These are phyloP conservation scores for Silene coronaria DNA, from an alignment of 179 eudicot species.

Conservation along the genomic window DNA sequence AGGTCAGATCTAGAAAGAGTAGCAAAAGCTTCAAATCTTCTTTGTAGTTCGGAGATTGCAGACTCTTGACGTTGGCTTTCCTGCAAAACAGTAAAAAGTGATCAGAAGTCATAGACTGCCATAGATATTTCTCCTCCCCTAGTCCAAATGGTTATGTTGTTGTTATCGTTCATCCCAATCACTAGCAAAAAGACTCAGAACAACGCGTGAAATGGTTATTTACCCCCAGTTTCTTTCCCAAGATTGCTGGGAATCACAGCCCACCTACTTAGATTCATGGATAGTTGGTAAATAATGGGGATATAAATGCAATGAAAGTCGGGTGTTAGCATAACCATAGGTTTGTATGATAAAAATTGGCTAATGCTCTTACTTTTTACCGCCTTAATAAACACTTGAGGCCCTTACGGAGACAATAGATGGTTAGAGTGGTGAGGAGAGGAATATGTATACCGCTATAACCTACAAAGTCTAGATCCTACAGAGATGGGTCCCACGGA, in stretches of 20 bases:
- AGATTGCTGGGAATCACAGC: background rate
- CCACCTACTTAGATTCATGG: background rate
- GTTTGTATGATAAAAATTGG: background rate
- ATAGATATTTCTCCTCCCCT: too few species aligned
- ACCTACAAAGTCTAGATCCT: background rate
- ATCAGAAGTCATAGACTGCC: conserved; percentile 14
- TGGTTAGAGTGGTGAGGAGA: background rate
- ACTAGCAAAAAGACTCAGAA: background rate
- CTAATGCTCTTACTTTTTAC: background rate
- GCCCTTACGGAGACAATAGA: too few species aligned
- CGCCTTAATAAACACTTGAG: background rate
- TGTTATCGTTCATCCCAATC: too few species aligned
- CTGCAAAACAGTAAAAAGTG: conserved; percentile 32
- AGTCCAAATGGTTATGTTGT: too few species aligned
- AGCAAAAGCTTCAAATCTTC: conserved; percentile 44
- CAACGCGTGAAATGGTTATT: background rate
- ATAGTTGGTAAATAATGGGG: background rate
- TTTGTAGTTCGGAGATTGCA: conserved; percentile 58
- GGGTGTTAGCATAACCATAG: background rate
- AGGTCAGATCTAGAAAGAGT: conserved; percentile 37
- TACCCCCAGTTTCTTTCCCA: background rate
- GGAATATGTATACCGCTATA: conserved; percentile 4
- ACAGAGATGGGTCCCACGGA: background rate
- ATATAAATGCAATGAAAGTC: too few species aligned
- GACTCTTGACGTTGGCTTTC: conserved; percentile 47